Evolutionary conservation across 169 alveolate genomes (phyloP).

Genomic region (Eimeria necatrix): DNA sequence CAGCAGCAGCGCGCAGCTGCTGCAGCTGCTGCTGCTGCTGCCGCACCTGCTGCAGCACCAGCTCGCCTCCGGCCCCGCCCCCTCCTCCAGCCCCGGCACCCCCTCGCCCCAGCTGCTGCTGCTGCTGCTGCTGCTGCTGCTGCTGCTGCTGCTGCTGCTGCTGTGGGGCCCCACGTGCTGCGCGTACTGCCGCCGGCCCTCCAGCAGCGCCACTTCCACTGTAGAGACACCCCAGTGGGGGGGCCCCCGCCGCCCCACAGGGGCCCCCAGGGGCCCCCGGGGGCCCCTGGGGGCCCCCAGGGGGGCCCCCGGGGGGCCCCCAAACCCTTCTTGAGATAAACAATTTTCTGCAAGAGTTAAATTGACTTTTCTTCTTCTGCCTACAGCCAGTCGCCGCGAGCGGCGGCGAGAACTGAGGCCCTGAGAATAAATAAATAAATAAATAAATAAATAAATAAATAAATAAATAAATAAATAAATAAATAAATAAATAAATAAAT

Average conservation of each 20-base stretch:
- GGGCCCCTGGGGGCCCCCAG: no score
- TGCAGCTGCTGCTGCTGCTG: slow-evolving; percentile 26
- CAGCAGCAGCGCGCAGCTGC: not conserved
- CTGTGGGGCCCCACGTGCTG: slow-evolving; percentile 4
- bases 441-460: no score
- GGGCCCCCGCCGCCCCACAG: not conserved
- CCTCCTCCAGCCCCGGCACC: no score
- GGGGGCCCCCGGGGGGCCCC: no score
- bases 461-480: no score
- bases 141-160: not conserved
- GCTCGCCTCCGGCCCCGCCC: not conserved
- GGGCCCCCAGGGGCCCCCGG: no score
- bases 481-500: no score
- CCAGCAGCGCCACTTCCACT: slow-evolving; percentile 14
- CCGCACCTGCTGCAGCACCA: not conserved
- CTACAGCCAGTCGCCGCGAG: slow-evolving; percentile 18
- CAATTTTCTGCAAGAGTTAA: not conserved
- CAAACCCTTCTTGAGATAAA: not conserved
- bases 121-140: no score
- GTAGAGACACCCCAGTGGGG: slow-evolving; percentile 32
- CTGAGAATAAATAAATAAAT: not conserved
- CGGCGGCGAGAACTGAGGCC: slow-evolving; percentile 38
- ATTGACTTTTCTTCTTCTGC: not conserved
- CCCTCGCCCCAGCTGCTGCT: no score
- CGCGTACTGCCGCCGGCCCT: slow-evolving; percentile 1